Base-by-base conservation (phyloP, 176 grass and related monocot species). In the Pharus latifolius region DNA sequence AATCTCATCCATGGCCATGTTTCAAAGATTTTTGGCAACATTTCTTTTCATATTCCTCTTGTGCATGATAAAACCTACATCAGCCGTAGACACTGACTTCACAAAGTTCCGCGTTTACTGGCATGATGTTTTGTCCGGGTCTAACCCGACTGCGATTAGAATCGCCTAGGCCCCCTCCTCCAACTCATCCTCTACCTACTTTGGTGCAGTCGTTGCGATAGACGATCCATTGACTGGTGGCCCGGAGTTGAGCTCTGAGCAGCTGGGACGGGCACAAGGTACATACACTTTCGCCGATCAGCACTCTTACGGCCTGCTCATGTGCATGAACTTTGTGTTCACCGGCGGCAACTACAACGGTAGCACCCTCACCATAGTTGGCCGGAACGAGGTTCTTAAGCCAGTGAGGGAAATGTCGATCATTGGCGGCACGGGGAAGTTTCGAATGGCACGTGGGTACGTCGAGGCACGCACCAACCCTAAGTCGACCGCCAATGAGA, bases 301-400 rank as follows among this genome's bases (percentile, higher is more conserved):
- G 67, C 1, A 11, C 2, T 82, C 70, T 16, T 31, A 59, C 34
- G 88, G 74, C 0, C 29, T 88, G 1, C 75, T 96, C 49, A 85
- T 91, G 88, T 17, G 51, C 27, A 91, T 96, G 92, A 91, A 85
- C 82, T 85, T 96, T 47, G 79, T 84, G 3, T 91, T 96, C 60
- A 73, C 77, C 2, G 85, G 67, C 6, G 92, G 92, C 3, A 82
- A 82, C 5, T 52, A 96, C 79, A 91, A 91, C 26, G 85, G 88
- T 2, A 96, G 92, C 73, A 73, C 32, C 47, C 59, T 96, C 1
- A n/a, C 75, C 18, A 80, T 96, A 19, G 0, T 82, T 1, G 92
- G 92, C 0, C 29, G 85, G 2, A 91, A 96, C 54, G 67, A 85
- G 60, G 84, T 88, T 37, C 70, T 86, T 4, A 11, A 2, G 25